A percentile compares a stretch with the other conserved stretches of the same genome.
These are phyloP conservation scores for Fagus sylvatica DNA, from an alignment of 306 rosid species.

Conservation along the genomic window DNA sequence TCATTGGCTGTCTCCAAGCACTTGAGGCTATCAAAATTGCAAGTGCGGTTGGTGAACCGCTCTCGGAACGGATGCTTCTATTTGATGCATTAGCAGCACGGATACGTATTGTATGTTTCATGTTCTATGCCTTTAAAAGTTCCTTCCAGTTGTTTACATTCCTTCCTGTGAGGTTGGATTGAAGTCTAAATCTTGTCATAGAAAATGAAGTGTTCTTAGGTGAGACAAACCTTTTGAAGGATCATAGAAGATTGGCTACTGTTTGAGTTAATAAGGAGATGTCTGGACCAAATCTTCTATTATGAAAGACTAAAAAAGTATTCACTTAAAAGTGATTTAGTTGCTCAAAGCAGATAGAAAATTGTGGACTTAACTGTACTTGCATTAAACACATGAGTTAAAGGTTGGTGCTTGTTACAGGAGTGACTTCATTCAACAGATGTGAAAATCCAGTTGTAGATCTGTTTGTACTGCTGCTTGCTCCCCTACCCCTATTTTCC, in stretches of 20 bases:
- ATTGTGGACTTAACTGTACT: not conserved
- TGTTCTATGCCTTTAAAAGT: constrained; percentile 13
- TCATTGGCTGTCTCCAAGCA: constrained; percentile 97
- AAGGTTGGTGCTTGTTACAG: not conserved
- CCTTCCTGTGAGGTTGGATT: not conserved
- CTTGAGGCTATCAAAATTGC: constrained; percentile 94
- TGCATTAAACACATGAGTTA: not conserved
- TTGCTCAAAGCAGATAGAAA: not conserved
- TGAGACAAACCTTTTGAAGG: not conserved
- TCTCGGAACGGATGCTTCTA: constrained; percentile 89
- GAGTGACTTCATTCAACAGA: not conserved
- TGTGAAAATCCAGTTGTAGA: not conserved
- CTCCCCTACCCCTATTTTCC: not conserved
- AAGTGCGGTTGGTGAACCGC: constrained; percentile 83
- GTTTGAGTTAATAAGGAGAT: not conserved
- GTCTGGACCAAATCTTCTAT: not conserved
- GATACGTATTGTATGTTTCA: constrained; percentile 68
- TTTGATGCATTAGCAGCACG: constrained; percentile 81
- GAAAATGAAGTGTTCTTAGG: not conserved
- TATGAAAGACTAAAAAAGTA: not conserved
- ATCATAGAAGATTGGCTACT: not conserved
- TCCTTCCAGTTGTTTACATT: not conserved
- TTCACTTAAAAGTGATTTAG: not conserved
- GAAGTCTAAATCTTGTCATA: not conserved
- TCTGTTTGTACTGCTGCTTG: not conserved